These are phyloP conservation scores for Ascochyta viciae-villosae DNA, from an alignment of 2,329 filamentous ascomycete genomes.

Conservation along the genomic window DNA sequence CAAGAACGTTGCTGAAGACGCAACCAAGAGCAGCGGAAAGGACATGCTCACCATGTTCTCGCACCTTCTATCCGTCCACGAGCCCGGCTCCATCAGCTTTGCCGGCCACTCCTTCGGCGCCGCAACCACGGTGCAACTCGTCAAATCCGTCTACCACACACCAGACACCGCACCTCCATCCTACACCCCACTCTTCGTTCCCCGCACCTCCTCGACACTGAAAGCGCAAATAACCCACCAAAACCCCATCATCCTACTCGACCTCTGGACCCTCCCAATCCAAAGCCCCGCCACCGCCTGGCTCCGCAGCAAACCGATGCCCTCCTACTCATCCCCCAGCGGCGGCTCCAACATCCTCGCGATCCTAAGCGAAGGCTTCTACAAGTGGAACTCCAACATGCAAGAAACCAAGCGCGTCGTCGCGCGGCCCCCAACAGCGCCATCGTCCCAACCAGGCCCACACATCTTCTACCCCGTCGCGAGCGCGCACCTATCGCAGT, in stretches of 20 bases:
- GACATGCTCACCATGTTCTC: slow-evolving; percentile 66
- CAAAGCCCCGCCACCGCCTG: slow-evolving; percentile 67
- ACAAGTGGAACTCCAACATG: slow-evolving; percentile 77
- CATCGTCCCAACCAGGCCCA: slow-evolving; percentile 57
- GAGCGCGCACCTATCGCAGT: slow-evolving; percentile 83
- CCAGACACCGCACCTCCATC: slow-evolving; percentile 56
- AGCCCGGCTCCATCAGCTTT: slow-evolving; percentile 76
- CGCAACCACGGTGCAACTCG: slow-evolving; percentile 74
- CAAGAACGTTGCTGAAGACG: slow-evolving; percentile 55
- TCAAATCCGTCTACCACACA: slow-evolving; percentile 80
- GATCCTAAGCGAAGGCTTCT: slow-evolving; percentile 78
- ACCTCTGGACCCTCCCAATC: slow-evolving; percentile 82
- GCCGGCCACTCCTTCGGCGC: slow-evolving; percentile 84
- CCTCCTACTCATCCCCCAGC: slow-evolving; percentile 64
- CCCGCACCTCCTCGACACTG: slow-evolving; percentile 63
- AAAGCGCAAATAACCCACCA: slow-evolving; percentile 70
- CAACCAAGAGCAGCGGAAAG: slow-evolving; percentile 44
- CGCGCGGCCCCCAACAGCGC: slow-evolving; percentile 61
- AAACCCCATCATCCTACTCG: slow-evolving; percentile 73
- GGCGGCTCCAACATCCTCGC: slow-evolving; percentile 68
- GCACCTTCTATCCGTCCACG: slow-evolving; percentile 69
- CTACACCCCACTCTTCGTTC: slow-evolving; percentile 67
- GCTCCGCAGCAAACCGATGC: slow-evolving; percentile 76
- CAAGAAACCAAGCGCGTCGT: slow-evolving; percentile 71
- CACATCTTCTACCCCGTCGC: slow-evolving; percentile 76